Evolutionary conservation across 2,329 filamentous ascomycete genomes (phyloP), one percentile per base, ranked within the genome.

Genomic region (Verticillium dahliae): DNA sequence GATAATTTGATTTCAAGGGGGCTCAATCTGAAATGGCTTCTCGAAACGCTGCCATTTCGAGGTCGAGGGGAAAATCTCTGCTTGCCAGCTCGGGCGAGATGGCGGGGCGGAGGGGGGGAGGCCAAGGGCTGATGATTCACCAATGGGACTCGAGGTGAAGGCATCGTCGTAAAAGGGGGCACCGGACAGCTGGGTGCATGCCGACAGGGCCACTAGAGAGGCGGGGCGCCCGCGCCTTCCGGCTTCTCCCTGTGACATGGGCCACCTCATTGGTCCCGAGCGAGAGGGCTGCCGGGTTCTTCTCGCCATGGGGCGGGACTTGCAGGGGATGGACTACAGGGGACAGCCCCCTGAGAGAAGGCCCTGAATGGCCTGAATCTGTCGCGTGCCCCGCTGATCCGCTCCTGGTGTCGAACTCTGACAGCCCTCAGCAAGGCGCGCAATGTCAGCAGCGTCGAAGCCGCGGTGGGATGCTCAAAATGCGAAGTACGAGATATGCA

Each of bases 181-280:
- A 58, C 57, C 57, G 57, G 57, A 50, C 39, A 55, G 39, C 58
- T 60, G 58, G 58, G 58, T 55, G 18, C 41, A 15, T 55, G 45
- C 58, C 58, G 58, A 60, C 27, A 55, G 58, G 58, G 35, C n/a
- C 33, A 18, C 58, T 18, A 35, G 15, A 15, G 45, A 59, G 58
- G 33, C 57, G 45, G 38, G 37, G 45, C 18, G 22, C 27, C 57
- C 57, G 45, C 57, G 33, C 38, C 52, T 60, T 56, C 58, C 58
- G 58, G 58, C 58, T 60, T 60, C 58, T 60, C 41, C 58, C 58
- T 55, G 31, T 15, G 39, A 38, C 34, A 10, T 22, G 14, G 33
- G 33, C 15, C 45, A 9, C 41, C 45, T 38, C 45, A 55, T 60
- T 55, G 58, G 58, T 35, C 50, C 39, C 41, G 10, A 13, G 37